Evolutionary conservation across 345 rosid species (phyloP), one percentile per base, ranked within the genome.

Genomic region (Carallia brachiata): DNA sequence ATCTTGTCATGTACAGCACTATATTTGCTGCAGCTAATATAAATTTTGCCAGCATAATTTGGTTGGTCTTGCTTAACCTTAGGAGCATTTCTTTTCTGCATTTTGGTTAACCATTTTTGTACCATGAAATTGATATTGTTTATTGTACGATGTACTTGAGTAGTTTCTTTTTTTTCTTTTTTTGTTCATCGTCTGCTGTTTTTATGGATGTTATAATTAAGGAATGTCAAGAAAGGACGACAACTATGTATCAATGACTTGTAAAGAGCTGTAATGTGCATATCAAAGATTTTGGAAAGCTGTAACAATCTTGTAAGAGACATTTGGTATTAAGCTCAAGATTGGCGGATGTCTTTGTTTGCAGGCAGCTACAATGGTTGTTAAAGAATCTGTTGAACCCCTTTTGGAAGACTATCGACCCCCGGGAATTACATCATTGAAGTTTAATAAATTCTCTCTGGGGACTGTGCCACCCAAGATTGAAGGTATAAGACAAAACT

Each of bases 381-480:
- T 96, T 50, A 86, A 80, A 81, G 99, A 96, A 81, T 90, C 99
- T 64, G 99, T 96, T 71, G 99, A 96, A 76, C 99, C 99, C 16
- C 76, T 96, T 37, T 80, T 96, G 77, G 99, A 96, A 86, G 93
- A 92, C 62, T 96, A 96, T 78, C 84, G 98, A 65, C 99, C 98
- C 63, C 78, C 98, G 9, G 99, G 98, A 78, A 92, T 96, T 59
- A 87, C 99, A 75, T 88, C 98, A 13, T 68, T 96, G 55, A 96
- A 89, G 83, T 92, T 96, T 75, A 96, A 70, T 80, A 96, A 92
- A 77, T 74, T 96, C 77, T 84, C 95, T 63, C 87, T 96, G 44
- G 99, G 99, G 77, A 96, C 82, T 56, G 98, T 96, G 74, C 89
- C 98, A 52, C 99, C 99, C 18, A 96, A 92, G 85, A 90, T 96